Conservation (phyloP, 2,329 filamentous ascomycete genomes). For the Nemania diffusa region DNA sequence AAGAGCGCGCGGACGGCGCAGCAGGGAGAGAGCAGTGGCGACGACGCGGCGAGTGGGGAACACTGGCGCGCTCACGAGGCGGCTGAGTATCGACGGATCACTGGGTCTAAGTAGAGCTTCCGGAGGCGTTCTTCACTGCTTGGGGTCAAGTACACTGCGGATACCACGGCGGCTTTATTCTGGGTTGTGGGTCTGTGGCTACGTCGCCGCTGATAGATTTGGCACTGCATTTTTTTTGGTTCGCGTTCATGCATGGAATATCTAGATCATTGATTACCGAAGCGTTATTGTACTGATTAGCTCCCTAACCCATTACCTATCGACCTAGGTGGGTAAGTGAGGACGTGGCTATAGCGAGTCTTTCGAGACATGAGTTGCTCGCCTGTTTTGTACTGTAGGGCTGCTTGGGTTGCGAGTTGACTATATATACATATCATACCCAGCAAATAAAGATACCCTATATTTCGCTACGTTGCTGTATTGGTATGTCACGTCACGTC, state of each 20-base stretch:
- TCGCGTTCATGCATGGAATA: background rate
- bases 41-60: slow-evolving; percentile 25
- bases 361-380: background rate
- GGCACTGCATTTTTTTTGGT: background rate
- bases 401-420: background rate
- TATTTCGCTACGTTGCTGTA: background rate
- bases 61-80: slow-evolving; percentile 46
- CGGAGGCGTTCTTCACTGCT: background rate
- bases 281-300: background rate
- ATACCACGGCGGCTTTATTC: background rate
- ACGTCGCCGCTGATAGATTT: background rate
- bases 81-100: slow-evolving; percentile 33
- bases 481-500: background rate
- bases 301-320: background rate
- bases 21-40: background rate
- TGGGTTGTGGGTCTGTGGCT: background rate
- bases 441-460: slow-evolving; percentile 1
- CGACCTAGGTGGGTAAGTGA: background rate
- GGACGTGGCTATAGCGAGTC: background rate
- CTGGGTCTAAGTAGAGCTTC: background rate
- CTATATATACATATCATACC: background rate
- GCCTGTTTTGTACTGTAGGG: background rate
- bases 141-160: background rate
- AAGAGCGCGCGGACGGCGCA: too few species aligned
- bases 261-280: background rate